Percentiles rank a stretch among this genome's conserved stretches.
These are phyloP conservation scores for Scedosporium boydii DNA, from an alignment of 2,329 filamentous ascomycete species.

Conservation along the genomic window DNA sequence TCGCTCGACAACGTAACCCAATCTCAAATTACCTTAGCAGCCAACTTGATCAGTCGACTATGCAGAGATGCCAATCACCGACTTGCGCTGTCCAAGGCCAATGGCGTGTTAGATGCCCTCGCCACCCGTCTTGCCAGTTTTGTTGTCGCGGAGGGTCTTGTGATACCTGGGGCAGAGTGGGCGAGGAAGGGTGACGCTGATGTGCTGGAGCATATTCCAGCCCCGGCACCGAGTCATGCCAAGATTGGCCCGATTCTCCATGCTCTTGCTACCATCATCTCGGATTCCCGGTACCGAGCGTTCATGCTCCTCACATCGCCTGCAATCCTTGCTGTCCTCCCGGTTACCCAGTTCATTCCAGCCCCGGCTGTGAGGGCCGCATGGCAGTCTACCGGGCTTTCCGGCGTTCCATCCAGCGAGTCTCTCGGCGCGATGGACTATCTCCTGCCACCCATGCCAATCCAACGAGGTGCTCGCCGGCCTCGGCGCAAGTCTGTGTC, in stretches of 20 bases:
- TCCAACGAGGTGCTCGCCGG: not conserved
- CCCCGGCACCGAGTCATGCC: constrained; percentile 47
- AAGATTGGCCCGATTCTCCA: constrained; percentile 64
- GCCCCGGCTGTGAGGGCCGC: not conserved
- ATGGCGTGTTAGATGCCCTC: constrained; percentile 69
- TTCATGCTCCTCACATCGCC: constrained; percentile 62
- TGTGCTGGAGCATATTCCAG: constrained; percentile 48
- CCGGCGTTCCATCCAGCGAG: constrained; percentile 11
- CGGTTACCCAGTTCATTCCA: constrained; percentile 35
- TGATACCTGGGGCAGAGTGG: constrained; percentile 55
- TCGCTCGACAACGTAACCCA: constrained; percentile 43
- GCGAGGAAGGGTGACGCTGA: constrained; percentile 32
- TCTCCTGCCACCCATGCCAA: constrained; percentile 48
- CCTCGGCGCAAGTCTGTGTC: constrained; percentile 1
- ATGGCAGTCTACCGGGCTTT: constrained; percentile 1
- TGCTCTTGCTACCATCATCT: constrained; percentile 66
- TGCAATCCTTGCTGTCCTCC: constrained; percentile 60
- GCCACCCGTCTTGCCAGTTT: constrained; percentile 64
- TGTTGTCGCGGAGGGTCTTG: constrained; percentile 56
- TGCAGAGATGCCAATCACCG: constrained; percentile 64
- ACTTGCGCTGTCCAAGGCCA: constrained; percentile 53
- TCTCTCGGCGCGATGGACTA: constrained; percentile 51
- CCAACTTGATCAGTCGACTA: constrained; percentile 44
- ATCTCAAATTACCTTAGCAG: constrained; percentile 51
- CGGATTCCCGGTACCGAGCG: constrained; percentile 69